Evolutionary conservation across 306 rosid species (phyloP).

Genomic region (Cucurbita argyrosperma): DNA sequence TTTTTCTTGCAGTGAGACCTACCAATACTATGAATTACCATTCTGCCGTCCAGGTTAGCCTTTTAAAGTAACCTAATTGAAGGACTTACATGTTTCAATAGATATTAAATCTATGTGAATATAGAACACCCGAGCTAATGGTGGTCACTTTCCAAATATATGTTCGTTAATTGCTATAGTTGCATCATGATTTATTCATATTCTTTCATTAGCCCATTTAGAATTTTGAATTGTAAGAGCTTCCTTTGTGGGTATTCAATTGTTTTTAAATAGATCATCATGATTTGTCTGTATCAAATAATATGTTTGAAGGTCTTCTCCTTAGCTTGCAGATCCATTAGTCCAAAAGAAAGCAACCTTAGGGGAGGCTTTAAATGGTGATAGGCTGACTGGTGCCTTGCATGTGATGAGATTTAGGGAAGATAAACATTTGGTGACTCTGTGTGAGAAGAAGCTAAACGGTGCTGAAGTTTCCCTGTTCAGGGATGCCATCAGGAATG

Average conservation of each 20-base stretch:
- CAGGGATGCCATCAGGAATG: slow-evolving; percentile 46
- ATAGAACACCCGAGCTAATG: not conserved
- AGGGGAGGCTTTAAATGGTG: slow-evolving; percentile 80
- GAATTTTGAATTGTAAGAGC: not conserved
- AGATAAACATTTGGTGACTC: slow-evolving; percentile 24
- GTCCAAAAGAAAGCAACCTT: slow-evolving; percentile 61
- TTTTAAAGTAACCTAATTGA: not conserved
- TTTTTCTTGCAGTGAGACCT: slow-evolving; percentile 50
- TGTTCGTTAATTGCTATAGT: not conserved
- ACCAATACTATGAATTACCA: slow-evolving; percentile 65
- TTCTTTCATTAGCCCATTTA: not conserved
- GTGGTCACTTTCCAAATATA: not conserved
- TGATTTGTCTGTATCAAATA: not conserved
- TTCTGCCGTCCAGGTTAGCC: slow-evolving; percentile 75
- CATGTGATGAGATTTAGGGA: slow-evolving; percentile 48
- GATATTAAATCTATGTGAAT: not conserved
- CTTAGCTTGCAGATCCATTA: slow-evolving; percentile 41
- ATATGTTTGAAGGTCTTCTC: not conserved
- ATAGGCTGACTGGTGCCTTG: slow-evolving; percentile 48
- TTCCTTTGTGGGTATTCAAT: not conserved
- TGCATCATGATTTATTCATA: not conserved
- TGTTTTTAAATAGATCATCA: not conserved
- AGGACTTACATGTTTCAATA: not conserved
- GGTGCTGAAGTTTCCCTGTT: slow-evolving; percentile 41
- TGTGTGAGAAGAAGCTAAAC: slow-evolving; percentile 45